Conservation (phyloP, 768 basidiomycete genomes). For the Suillus weaverae region DNA sequence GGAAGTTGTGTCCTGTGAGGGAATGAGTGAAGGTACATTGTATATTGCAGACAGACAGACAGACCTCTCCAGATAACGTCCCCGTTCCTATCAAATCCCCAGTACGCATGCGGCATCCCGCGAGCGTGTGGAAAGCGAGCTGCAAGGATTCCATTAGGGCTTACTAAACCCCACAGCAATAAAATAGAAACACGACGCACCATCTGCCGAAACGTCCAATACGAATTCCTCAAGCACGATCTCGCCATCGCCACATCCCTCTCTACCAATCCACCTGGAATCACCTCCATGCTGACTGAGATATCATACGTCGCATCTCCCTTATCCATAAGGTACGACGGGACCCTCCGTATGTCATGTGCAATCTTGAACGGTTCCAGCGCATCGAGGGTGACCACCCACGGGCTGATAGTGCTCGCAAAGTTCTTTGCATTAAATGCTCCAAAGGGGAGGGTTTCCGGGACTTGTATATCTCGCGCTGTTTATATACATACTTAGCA, state of each 20-base stretch:
- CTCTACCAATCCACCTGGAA: neutral
- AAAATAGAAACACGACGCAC: neutral
- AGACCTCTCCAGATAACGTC: conserved; percentile 8
- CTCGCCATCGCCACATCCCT: neutral
- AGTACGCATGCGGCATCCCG: conserved; percentile 8
- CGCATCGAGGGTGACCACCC: conserved; percentile 10
- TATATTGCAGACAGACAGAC: neutral
- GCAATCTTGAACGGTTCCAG: conserved; percentile 5
- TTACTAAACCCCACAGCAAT: neutral
- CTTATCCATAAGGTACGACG: conserved; percentile 2
- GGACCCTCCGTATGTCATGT: conserved; percentile 5
- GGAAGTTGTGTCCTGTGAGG: neutral
- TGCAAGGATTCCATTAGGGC: neutral
- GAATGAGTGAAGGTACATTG: neutral
- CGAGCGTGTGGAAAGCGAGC: conserved; percentile 6
- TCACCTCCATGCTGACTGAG: neutral
- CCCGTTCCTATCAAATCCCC: conserved; percentile 9
- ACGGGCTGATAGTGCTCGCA: conserved; percentile 8
- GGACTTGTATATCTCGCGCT: conserved; percentile 7
- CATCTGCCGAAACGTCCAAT: conserved; percentile 11
- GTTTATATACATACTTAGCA: neutral
- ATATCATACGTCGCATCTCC: conserved; percentile 6
- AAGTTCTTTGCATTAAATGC: conserved; percentile 11
- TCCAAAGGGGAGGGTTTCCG: conserved; percentile 4
- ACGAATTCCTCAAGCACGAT: conserved; percentile 5